Base-by-base conservation (phyloP, 352 stramenopile genomes). In the Halophytophthora polymorphica region DNA sequence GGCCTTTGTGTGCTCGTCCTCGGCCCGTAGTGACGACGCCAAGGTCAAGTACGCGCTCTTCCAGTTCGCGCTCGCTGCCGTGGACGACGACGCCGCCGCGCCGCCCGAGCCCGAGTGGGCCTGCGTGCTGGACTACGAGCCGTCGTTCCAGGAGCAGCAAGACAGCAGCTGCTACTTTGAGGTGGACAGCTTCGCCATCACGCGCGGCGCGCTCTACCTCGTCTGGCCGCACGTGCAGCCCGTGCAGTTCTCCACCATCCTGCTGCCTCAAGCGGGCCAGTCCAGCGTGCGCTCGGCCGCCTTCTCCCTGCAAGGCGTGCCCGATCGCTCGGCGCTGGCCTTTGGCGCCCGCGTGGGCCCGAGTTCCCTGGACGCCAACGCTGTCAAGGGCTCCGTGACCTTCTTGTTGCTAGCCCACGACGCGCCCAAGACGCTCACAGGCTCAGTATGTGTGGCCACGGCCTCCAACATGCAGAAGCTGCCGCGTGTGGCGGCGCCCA, bases 21-120 rank as follows among this genome's bases (percentile, higher is more conserved):
- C 56, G 14, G 61, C 62, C 31, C 59, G 77, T 41, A 45, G 64
- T 6, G 59, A 53, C 1, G 66, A 62, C 44, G 44, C 62, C 8
- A 64, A 53, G 17, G 75, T 88, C 41, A 90, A 87, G 58, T 92
- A 88, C 55, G 77, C 71, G 8, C 48, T 88, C 2, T 84, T 92
- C 31, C 78, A 92, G 47, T 88, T 91, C 42, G 62, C 76, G 7
- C 41, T 82, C 6, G 50, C 45, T 34, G 47, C 61, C 1, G 56
- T 63, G n/a, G 46, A 69, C 45, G 60, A 64, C 8, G 50, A 64
- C 11, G 47, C 44, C 6, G 25, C 25, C 8, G 56, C 45, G 18
- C 45, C 59, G 0, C 71, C 77, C 0, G 67, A 86, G 31, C 56
- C 77, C 1, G 68, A 83, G 43, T 89, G 77, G 76, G 73, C 67